phyloP scores from a whole-genome alignment of 208 protist species.

The Trypanosoma scelopori region DNA sequence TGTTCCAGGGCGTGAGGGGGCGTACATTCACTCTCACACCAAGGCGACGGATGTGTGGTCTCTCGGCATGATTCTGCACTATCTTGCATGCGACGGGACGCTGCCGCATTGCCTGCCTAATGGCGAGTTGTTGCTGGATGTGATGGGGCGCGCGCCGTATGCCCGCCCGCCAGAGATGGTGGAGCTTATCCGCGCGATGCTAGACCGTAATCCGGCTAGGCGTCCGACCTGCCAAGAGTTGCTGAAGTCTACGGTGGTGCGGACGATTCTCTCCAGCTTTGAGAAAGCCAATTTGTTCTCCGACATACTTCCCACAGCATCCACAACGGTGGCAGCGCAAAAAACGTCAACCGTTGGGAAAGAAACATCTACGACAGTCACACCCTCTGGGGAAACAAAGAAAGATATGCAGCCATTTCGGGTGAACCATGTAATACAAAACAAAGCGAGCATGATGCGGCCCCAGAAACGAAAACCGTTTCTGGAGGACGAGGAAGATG shows the following conservation, averaged over 20 bases:
- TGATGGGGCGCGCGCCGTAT: slow-evolving; percentile 27
- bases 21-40: slow-evolving; percentile 68
- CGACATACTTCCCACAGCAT: slow-evolving; percentile 26
- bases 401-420: slow-evolving; percentile 10
- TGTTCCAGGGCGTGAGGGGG: slow-evolving; percentile 24
- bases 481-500: slow-evolving; percentile 21
- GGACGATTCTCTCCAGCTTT: slow-evolving; percentile 74
- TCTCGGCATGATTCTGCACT: slow-evolving; percentile 89
- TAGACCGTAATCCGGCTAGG: slow-evolving; percentile 58
- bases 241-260: slow-evolving; percentile 64
- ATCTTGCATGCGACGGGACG: slow-evolving; percentile 66
- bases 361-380: neutral
- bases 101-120: slow-evolving; percentile 46
- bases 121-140: slow-evolving; percentile 46
- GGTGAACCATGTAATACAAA: slow-evolving; percentile 4
- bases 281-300: slow-evolving; percentile 40
- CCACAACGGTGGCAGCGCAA: neutral
- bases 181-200: slow-evolving; percentile 72
- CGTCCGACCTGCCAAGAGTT: slow-evolving; percentile 81
- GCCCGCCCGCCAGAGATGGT: slow-evolving; percentile 85
- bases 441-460: neutral
- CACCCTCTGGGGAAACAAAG: neutral
- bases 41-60: slow-evolving; percentile 83
- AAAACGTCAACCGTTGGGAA: too few species aligned
- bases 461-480: slow-evolving; percentile 2